A percentile compares a stretch with the other conserved stretches of the same genome.
Evolutionary conservation across 768 basidiomycete genomes (phyloP).

Genomic region (Serpula lacrymans): DNA sequence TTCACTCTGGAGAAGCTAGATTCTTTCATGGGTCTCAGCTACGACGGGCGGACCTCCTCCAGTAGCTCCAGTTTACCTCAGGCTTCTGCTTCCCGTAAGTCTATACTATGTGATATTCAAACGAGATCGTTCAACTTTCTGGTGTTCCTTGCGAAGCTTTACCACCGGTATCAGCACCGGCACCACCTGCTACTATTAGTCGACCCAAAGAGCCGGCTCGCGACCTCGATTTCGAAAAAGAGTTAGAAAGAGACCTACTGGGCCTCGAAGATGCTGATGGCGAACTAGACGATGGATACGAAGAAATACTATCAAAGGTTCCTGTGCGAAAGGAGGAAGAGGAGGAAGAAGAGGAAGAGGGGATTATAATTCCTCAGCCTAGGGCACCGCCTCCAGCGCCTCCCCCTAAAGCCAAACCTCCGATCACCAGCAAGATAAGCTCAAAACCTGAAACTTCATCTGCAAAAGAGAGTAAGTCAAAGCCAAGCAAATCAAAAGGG

Average conservation of each 20-base stretch:
- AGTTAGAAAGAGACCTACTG: slow-evolving; percentile 22
- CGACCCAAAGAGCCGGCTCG: slow-evolving; percentile 28
- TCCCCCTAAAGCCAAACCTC: slow-evolving; percentile 31
- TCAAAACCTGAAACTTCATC: slow-evolving; percentile 19
- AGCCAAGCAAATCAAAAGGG: slow-evolving; percentile 23
- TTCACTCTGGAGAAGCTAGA: slow-evolving; percentile 78
- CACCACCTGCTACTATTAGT: slow-evolving; percentile 19
- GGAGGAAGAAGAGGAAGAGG: slow-evolving; percentile 33
- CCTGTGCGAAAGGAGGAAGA: slow-evolving; percentile 27
- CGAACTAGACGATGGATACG: slow-evolving; percentile 43
- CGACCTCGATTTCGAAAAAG: slow-evolving; percentile 24
- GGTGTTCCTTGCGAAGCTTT: neutral
- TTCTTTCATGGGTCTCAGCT: slow-evolving; percentile 53
- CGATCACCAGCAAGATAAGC: slow-evolving; percentile 19
- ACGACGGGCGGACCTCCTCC: slow-evolving; percentile 42
- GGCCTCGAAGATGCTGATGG: slow-evolving; percentile 35
- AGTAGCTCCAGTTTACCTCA: slow-evolving; percentile 14
- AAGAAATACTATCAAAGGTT: slow-evolving; percentile 34
- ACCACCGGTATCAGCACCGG: slow-evolving; percentile 14
- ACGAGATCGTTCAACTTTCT: neutral
- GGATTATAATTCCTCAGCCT: slow-evolving; percentile 18
- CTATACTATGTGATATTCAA: neutral
- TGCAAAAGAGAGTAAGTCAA: slow-evolving; percentile 12
- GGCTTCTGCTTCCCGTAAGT: slow-evolving; percentile 22
- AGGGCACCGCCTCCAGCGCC: slow-evolving; percentile 19